These are phyloP conservation scores for Neurospora sp. DNA, from an alignment of 495 filamentous ascomycete species.

Conservation along the genomic window DNA sequence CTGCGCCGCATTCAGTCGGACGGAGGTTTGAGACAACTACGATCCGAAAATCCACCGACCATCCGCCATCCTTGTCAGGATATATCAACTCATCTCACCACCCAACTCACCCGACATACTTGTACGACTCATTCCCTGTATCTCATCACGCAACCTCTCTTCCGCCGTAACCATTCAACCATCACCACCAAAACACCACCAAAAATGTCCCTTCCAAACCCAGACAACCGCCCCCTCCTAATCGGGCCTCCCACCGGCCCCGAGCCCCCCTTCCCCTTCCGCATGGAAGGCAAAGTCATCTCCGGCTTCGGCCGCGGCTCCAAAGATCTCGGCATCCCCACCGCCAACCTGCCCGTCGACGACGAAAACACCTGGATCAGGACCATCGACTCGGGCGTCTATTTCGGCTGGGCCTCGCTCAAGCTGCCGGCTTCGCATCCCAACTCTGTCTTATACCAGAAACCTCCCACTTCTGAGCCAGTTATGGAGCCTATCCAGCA, in stretches of 20 bases:
- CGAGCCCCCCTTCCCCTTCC: slow-evolving; percentile 66
- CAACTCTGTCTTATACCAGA: slow-evolving; percentile 12
- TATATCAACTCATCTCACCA: neutral
- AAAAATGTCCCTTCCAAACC: slow-evolving; percentile 4
- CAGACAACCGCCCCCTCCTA: slow-evolving; percentile 43
- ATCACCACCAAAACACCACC: neutral
- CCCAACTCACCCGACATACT: neutral
- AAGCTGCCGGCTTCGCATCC: slow-evolving; percentile 36
- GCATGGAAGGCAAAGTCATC: slow-evolving; percentile 73
- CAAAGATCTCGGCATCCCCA: slow-evolving; percentile 93
- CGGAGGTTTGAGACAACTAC: neutral
- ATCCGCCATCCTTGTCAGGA: no score
- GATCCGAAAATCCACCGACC: neutral
- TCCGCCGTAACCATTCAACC: neutral
- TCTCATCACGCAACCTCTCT: neutral
- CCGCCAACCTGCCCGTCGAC: slow-evolving; percentile 87
- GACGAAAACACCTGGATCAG: slow-evolving; percentile 58
- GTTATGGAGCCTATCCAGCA: neutral
- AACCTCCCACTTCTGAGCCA: slow-evolving; percentile 8
- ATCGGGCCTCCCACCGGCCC: slow-evolving; percentile 65
- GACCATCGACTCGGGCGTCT: slow-evolving; percentile 66
- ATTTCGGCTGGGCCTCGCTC: slow-evolving; percentile 80
- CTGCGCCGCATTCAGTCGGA: neutral
- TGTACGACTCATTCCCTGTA: neutral
- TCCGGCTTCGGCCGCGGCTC: slow-evolving; percentile 89